Conservation (phyloP, 2,329 filamentous ascomycete genomes). For the Cladosporium austrohemisphaericum region DNA sequence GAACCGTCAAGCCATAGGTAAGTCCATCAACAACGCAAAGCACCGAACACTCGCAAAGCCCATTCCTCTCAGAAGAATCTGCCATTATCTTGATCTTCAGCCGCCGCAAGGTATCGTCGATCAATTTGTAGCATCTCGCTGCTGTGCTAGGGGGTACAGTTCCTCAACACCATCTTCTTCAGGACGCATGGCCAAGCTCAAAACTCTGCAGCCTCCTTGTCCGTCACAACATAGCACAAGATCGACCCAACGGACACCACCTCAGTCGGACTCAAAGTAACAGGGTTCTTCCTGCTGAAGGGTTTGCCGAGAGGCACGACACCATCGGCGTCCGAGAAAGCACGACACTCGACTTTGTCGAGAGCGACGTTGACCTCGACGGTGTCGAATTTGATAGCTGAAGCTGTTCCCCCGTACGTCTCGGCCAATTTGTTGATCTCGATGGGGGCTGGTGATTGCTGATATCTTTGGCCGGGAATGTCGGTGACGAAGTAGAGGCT, state of each 20-base stretch:
- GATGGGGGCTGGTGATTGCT: slow-evolving; percentile 18
- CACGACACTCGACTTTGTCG: slow-evolving; percentile 20
- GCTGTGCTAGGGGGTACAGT: no score
- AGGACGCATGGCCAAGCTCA: no score
- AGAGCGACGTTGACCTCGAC: slow-evolving; percentile 14
- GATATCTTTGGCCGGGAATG: slow-evolving; percentile 7
- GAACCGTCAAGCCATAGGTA: no score
- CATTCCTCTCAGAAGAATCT: no score
- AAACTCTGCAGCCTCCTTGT: background rate
- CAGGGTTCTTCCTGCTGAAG: slow-evolving; percentile 23
- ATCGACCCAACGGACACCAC: background rate
- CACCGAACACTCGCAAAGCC: no score
- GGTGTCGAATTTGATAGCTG: slow-evolving; percentile 17
- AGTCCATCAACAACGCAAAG: no score
- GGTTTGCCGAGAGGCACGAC: slow-evolving; percentile 14
- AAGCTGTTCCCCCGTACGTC: slow-evolving; percentile 3
- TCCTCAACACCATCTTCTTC: no score
- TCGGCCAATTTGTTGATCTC: slow-evolving; percentile 20
- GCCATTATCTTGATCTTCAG: no score
- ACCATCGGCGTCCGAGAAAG: slow-evolving; percentile 19
- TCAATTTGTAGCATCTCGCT: no score
- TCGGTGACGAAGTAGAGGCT: slow-evolving; percentile 14
- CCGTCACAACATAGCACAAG: background rate
- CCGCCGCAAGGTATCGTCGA: no score
- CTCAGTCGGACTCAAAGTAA: background rate